Evolutionary conservation across 176 grass and related monocot genomes (phyloP), one percentile per base, ranked within the genome.

Genomic region (Cocos nucifera): DNA sequence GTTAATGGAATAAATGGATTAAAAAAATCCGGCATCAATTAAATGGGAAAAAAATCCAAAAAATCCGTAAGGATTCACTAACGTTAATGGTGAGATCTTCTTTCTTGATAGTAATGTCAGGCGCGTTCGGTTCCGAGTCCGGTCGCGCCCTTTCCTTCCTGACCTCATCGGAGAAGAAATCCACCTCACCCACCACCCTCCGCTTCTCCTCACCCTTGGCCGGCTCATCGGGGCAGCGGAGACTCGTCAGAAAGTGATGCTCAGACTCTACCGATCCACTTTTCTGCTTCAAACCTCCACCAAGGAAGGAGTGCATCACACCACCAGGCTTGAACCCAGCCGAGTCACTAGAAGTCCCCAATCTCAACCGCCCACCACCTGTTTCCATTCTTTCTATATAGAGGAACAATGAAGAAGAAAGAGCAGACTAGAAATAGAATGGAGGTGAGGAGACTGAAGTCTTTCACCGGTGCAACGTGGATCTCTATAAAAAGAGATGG

Each of bases 101-200:
- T 56, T 81, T 57, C 66, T 88, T 81, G 29, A 57, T 51, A 49
- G 55, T 69, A 26, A 83, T 77, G 3, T 80, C 70, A 5, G 44
- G 50, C 0, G 28, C 58, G 25, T 48, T 77, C 2, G 55, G 22
- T 5, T 62, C 53, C 65, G 76, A 67, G 61, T 74, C 76, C 24
- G 53, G 21, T 4, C 64, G 66, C 17, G 23, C 61, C 2, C 0
- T 32, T 19, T n/a, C 74, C 73, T 78, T 79, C 64, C 79, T 75
- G 75, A 88, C 88, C 69, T 97, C 77, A 48, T 80, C 81, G 17
- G 81, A 88, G 76, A 97, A 97, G 59, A 97, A 97, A 72, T 97
- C 92, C 4, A 97, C 75, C 80, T 88, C 92, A 2, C 65, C 25
- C 66, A 63, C 27, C 35, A 44, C 35, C 35, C 35, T 44, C 10